Evolutionary conservation across 2,329 filamentous ascomycete species (phyloP).

Genomic region (Chaetomium strumarium): DNA sequence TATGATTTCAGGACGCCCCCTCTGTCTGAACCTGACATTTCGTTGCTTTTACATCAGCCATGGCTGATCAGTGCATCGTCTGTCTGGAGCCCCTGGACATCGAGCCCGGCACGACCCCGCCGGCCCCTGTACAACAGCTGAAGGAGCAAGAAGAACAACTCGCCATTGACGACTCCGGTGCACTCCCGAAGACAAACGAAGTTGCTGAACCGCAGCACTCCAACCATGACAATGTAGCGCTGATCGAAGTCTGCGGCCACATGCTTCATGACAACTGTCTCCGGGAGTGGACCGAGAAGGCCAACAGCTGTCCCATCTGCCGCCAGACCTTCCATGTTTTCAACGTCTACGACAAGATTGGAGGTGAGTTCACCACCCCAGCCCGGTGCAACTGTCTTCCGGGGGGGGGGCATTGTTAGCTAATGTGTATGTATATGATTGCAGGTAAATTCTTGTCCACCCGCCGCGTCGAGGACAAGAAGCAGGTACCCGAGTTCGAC

Average conservation of each 20-base stretch:
- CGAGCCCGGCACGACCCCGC: constrained; percentile 21
- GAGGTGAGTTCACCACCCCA: constrained; percentile 54
- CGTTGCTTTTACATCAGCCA: constrained; percentile 35
- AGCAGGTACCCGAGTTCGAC: constrained; percentile 86
- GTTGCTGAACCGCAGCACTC: constrained; percentile 22
- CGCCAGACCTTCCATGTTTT: constrained; percentile 87
- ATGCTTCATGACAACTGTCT: constrained; percentile 89
- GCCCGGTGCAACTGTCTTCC: constrained; percentile 9
- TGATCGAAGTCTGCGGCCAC: constrained; percentile 76
- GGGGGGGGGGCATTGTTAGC: constrained; percentile 18
- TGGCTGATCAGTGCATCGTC: constrained; percentile 64
- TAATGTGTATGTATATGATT: constrained; percentile 8
- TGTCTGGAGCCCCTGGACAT: constrained; percentile 55
- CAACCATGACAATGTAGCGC: constrained; percentile 45
- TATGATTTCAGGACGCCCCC: constrained; percentile 26
- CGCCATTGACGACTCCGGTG: constrained; percentile 15
- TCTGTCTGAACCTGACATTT: constrained; percentile 32
- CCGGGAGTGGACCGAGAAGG: constrained; percentile 89
- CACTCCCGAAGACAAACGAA: constrained; percentile 20
- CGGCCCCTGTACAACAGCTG: constrained; percentile 14
- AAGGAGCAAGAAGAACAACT: constrained; percentile 14
- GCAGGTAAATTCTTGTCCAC: constrained; percentile 51
- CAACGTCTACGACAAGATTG: constrained; percentile 70
- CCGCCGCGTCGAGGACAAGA: constrained; percentile 70
- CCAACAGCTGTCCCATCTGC: constrained; percentile 97